These are phyloP conservation scores for Artemisia tridentata DNA, from an alignment of 129 eudicot genomes.

Conservation along the genomic window DNA sequence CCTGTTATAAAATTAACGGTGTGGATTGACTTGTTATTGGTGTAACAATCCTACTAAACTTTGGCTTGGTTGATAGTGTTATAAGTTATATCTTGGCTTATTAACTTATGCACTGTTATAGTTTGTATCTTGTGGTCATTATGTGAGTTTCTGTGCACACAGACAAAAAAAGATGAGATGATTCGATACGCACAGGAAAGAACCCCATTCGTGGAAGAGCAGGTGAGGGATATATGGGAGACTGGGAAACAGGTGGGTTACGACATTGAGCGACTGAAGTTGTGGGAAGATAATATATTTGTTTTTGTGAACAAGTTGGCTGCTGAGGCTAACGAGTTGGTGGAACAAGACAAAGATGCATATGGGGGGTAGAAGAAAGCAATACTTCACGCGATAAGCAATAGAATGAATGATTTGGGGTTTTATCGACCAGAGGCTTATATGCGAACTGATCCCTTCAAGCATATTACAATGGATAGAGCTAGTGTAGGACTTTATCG, in stretches of 20 bases:
- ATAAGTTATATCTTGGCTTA: not conserved
- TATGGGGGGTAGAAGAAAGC: constrained; percentile 93
- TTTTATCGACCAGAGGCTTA: constrained; percentile 78
- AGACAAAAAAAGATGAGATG: constrained; percentile 65
- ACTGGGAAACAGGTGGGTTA: constrained; percentile 61
- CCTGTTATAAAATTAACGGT: too few species aligned
- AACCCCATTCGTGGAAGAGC: constrained; percentile 90
- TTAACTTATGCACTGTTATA: not conserved
- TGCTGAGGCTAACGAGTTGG: constrained; percentile 79
- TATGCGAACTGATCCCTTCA: constrained; percentile 60
- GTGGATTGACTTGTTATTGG: too few species aligned
- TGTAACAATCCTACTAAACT: too few species aligned
- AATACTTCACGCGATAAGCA: constrained; percentile 82
- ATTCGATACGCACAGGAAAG: constrained; percentile 53
- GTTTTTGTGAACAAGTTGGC: constrained; percentile 73
- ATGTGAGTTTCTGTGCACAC: constrained; percentile 10
- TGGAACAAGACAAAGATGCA: constrained; percentile 73
- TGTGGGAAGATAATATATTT: constrained; percentile 77
- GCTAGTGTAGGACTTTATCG: not conserved
- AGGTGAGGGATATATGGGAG: constrained; percentile 80
- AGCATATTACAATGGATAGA: constrained; percentile 58
- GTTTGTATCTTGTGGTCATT: not conserved
- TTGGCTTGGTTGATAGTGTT: not conserved
- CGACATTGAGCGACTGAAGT: constrained; percentile 73
- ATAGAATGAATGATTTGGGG: constrained; percentile 89